Base-by-base conservation (phyloP, 2,329 filamentous ascomycete genomes). In the Xylaria sp. region DNA sequence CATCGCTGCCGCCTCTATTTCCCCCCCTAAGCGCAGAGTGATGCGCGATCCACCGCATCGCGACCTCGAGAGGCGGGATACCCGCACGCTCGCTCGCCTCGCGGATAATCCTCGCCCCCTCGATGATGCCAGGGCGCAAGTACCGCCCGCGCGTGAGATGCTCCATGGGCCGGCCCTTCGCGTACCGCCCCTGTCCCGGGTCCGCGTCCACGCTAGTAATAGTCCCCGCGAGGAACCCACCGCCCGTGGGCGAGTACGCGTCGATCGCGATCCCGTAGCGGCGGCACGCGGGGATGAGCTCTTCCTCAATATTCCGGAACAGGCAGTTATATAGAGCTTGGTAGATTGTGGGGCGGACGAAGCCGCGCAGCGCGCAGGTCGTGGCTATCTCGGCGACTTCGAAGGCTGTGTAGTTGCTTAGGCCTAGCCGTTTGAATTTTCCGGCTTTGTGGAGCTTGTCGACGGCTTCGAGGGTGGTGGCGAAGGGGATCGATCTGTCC, bases 381-480 rank as follows among this genome's bases (percentile, higher is more conserved):
- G 91, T 87, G 61, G 89, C 89, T 9, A 95, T 86, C 77, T 96
- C 92, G 0, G 92, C 92, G 2, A 96, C 90, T 74, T 96, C 92
- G 75, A 89, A 94, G 0, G 92, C 88, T 0, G 92, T 89, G 73
- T 88, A 96, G 78, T 96, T 96, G 73, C 87, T 90, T 56, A 97
- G 78, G 1, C 92, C 92, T 4, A 96, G 79, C 51, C 87, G 84
- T 17, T 90, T 85, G 73, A 96, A 96, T 73, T 94, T 94, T 52
- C 92, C 92, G 60, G 89, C 85, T 76, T 92, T 91, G 81, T 96
- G 89, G 49, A 96, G 79, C 75, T 92, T 87, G 75, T 96, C 86
- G 60, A 92, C 81, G 2, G 88, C 90, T 67, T 87, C 84, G 12
- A 96, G 82, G 0, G 92, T 94, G 74, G 92, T 88, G 9, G 86